These are phyloP conservation scores for Stephania cephalantha DNA, from an alignment of 164 flowering plant genomes.

Conservation along the genomic window DNA sequence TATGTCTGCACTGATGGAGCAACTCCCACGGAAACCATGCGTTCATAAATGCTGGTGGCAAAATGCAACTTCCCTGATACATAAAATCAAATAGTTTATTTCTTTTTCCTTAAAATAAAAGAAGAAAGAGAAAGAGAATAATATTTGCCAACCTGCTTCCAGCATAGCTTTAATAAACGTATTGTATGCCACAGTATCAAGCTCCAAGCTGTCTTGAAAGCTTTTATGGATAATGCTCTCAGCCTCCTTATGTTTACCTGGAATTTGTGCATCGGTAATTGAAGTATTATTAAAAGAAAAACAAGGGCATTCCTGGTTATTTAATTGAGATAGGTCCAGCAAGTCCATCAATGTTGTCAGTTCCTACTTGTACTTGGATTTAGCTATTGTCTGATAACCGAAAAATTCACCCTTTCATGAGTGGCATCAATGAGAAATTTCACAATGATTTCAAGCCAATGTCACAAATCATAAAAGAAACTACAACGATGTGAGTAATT, in stretches of 20 bases:
- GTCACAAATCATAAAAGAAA: background rate
- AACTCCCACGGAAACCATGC: slow-evolving; percentile 52
- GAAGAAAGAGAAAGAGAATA: background rate
- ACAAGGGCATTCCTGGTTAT: background rate
- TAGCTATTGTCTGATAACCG: too few relatives aligned
- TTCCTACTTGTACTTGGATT: too few relatives aligned
- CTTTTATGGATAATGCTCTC: slow-evolving; percentile 41
- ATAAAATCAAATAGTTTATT: slow-evolving; percentile 6
- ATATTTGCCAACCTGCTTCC: slow-evolving; percentile 56
- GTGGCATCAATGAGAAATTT: background rate
- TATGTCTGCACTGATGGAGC: slow-evolving; percentile 77
- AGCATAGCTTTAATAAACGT: slow-evolving; percentile 87
- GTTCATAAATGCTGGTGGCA: slow-evolving; percentile 64
- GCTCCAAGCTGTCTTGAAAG: slow-evolving; percentile 40
- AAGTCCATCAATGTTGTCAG: too few relatives aligned
- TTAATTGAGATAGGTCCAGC: too few relatives aligned
- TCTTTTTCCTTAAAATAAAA: background rate
- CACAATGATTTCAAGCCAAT: background rate
- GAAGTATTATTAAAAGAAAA: background rate
- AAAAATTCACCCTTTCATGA: too few relatives aligned
- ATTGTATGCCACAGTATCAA: slow-evolving; percentile 87
- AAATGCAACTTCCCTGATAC: slow-evolving; percentile 66
- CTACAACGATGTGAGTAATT: background rate
- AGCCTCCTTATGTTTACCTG: slow-evolving; percentile 68
- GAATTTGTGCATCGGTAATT: background rate